phyloP scores from a whole-genome alignment of 129 eudicot species.

The Cynara cardunculus region DNA sequence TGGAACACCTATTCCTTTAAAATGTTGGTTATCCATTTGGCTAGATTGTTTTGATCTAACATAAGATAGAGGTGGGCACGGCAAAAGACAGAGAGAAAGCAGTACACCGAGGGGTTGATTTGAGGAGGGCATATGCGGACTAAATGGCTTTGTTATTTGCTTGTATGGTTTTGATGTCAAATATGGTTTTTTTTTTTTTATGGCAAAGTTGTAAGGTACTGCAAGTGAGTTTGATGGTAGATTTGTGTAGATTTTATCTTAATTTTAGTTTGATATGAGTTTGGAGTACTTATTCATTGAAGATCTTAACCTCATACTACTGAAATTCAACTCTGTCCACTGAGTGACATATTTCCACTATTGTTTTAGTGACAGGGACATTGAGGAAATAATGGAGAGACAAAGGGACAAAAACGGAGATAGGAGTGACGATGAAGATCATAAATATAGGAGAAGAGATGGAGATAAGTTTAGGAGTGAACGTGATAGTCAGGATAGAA shows the following conservation, averaged over 20 bases:
- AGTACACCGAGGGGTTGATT: not conserved
- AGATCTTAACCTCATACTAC: not conserved
- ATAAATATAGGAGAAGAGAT: conserved; percentile 24
- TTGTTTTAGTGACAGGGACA: conserved; percentile 16
- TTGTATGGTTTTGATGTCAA: not conserved
- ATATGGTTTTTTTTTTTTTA: not conserved
- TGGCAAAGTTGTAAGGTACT: not conserved
- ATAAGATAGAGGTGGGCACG: no score
- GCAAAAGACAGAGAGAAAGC: not conserved
- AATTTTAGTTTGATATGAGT: not conserved
- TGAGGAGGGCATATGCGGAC: not conserved
- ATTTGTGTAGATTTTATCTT: not conserved
- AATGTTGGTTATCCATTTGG: no score
- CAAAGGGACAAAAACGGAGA: conserved; percentile 24
- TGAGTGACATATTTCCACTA: not conserved
- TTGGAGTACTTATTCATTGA: not conserved
- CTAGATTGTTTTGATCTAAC: no score
- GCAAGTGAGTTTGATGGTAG: not conserved
- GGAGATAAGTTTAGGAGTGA: conserved; percentile 24
- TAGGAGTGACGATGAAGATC: conserved; percentile 19
- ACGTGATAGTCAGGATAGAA: not conserved
- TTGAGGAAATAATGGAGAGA: conserved; percentile 15
- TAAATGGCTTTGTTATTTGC: not conserved
- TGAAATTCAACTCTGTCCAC: not conserved
- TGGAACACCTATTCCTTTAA: no score